Base-by-base conservation (phyloP, 2,329 filamentous ascomycete species). In the Monilinia fructicola region DNA sequence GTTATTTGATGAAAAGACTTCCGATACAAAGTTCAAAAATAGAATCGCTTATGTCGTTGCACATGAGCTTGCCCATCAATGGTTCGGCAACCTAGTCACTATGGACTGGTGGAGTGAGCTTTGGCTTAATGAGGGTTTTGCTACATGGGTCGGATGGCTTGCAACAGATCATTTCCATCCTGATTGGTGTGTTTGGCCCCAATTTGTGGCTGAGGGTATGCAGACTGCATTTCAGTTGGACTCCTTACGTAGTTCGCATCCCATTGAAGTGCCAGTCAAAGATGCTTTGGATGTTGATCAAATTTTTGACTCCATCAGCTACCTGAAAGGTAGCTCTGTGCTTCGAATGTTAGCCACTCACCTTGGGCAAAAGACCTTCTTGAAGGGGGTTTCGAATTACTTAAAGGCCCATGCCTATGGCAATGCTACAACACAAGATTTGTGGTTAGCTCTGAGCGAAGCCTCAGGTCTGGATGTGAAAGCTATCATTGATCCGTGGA, bases 91-190 rank as follows among this genome's bases (percentile, higher is more conserved):
- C 77, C 85, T 97, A 14, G 93, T 96, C 54, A 97, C 93, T 7
- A 97, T 97, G 93, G 92, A 96, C 78, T 97, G 93, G 92, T 95
- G 91, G 92, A 92, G 90, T 76, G 91, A 96, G 80, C 85, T 95
- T 52, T 97, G 93, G 93, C 84, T 96, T 63, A 96, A 96, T 75
- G 94, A 98, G 79, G 93, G 93, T 16, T 99, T 99, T 76, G 95
- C 95, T 53, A 99, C 95, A 3, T 98, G 94, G 94, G 94, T 97
- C 54, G 95, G 94, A 63, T 99, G 94, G 94, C 68, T 75, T 42
- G 74, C 73, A 26, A 73, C 93, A 67, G 92, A 98, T 76, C 86
- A 96, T 76, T 87, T 98, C 65, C 92, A 98, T 78, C 95, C 95
- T 3, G 94, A 97, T 72, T 98, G 95, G 94, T 89, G 98, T 74